phyloP scores from a whole-genome alignment of 2,329 filamentous ascomycete species.

The Cordyceps militaris region DNA sequence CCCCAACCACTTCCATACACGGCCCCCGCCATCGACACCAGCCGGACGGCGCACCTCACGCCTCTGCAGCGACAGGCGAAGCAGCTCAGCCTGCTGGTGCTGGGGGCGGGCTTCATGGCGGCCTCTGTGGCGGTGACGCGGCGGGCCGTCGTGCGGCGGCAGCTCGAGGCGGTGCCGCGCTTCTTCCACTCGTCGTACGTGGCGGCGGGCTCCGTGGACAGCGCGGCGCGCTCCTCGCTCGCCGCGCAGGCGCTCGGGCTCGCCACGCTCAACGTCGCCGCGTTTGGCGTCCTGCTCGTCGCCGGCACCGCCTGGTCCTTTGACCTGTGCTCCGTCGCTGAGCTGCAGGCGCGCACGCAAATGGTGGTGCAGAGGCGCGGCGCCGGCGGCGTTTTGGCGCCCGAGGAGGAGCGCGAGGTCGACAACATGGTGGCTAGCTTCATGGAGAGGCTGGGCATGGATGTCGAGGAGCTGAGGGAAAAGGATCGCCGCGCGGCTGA shows the following conservation, averaged over 20 bases:
- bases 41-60: slow-evolving; percentile 21
- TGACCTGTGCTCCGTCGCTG: slow-evolving; percentile 64
- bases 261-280: slow-evolving; percentile 78
- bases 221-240: slow-evolving; percentile 44
- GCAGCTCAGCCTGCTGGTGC: slow-evolving; percentile 64
- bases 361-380: slow-evolving; percentile 31
- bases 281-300: slow-evolving; percentile 64
- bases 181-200: slow-evolving; percentile 60
- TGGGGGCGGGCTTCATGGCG: slow-evolving; percentile 68
- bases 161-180: slow-evolving; percentile 54
- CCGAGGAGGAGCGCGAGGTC: slow-evolving; percentile 52
- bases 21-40: slow-evolving; percentile 16
- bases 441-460: slow-evolving; percentile 44
- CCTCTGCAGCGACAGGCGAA: slow-evolving; percentile 43
- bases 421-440: slow-evolving; percentile 55
- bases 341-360: slow-evolving; percentile 50
- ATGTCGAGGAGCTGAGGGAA: slow-evolving; percentile 11
- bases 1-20: neutral
- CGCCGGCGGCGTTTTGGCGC: slow-evolving; percentile 17
- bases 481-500: slow-evolving; percentile 15
- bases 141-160: slow-evolving; percentile 60
- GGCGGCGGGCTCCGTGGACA: slow-evolving; percentile 20
- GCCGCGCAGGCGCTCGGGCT: slow-evolving; percentile 78
- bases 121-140: slow-evolving; percentile 66
- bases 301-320: slow-evolving; percentile 72